Base-by-base conservation (phyloP, 164 flowering plant species). In the Euptelea pleiosperma region DNA sequence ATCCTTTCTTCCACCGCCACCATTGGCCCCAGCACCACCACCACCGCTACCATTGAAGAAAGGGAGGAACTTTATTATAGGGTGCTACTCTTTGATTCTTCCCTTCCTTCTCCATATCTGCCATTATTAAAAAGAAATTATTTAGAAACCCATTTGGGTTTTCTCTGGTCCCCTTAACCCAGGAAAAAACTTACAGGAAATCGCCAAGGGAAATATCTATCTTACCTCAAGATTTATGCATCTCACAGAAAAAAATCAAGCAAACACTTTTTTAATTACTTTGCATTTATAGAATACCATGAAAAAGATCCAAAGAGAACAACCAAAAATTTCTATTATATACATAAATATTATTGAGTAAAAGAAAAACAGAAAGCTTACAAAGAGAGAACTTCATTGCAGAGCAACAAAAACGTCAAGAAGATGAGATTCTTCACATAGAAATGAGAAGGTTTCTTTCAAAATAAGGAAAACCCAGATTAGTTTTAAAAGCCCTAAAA, bases 101-200 rank as follows among this genome's bases (percentile, higher is more conserved):
- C 48, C 57, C 66, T 58, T 48, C 73, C 45, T 70, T 77, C 66
- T 67, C 79, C 79, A 73, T 75, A 51, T 40, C 52, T 44, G 55
- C 22, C n/a, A 40, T 22, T 37, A 39, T 35, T 44, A 15, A 24
- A 46, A 35, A 63, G 25, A 37, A 40, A 44, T 18, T 10, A 8
- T 35, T 10, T 28, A 33, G 34, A 49, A 7, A 2, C 51, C 59
- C 43, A 6, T 49, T 31, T 37, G 15, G 30, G 8, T 52, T 42
- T 50, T 15, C 35, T 18, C 46, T 0, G 9, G 15, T 8, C 26
- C 6, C n/a, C 14, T 9, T 2, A 45, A 58, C 19, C 21, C 16
- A 39, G 53, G 34, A 42, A 8, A 7, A 19, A 24, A 60, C n/a
- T 35, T 29, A 26, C 37, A 54, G 8, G 0, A 55, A 60, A 39